phyloP scores from a whole-genome alignment of 306 rosid genomes.

The Glycyrrhiza uralensis region DNA sequence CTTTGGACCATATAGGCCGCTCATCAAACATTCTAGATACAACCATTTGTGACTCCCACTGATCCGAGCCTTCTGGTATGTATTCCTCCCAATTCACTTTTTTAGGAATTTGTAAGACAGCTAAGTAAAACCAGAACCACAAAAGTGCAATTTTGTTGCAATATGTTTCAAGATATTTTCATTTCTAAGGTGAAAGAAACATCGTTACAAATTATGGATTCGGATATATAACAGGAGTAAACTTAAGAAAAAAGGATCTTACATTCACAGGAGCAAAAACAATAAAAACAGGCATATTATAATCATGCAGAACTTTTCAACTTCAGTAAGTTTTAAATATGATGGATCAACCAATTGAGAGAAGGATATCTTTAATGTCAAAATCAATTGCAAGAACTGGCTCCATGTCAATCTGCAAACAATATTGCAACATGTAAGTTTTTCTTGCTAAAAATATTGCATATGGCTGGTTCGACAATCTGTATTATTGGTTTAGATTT shows the following conservation, averaged over 20 bases:
- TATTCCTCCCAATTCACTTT: constrained; percentile 87
- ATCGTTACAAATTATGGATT: too few species aligned
- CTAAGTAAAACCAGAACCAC: constrained; percentile 48
- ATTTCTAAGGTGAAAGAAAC: constrained; percentile 7
- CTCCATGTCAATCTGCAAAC: constrained; percentile 70
- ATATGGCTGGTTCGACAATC: too few species aligned
- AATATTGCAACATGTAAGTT: constrained; percentile 25
- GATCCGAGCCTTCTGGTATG: constrained; percentile 66
- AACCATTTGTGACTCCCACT: constrained; percentile 78
- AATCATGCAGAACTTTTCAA: neutral
- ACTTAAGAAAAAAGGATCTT: neutral
- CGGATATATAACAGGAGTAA: neutral
- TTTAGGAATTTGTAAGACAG: constrained; percentile 86
- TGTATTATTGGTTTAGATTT: too few species aligned
- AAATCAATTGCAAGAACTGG: constrained; percentile 86
- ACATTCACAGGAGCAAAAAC: neutral
- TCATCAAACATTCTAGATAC: constrained; percentile 78
- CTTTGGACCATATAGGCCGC: constrained; percentile 83
- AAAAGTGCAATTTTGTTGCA: constrained; percentile 18
- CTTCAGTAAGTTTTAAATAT: neutral
- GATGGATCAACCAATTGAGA: constrained; percentile 18
- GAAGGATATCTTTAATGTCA: constrained; percentile 89
- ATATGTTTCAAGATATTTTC: neutral
- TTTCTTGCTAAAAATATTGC: constrained; percentile 11
- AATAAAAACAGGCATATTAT: neutral